These are phyloP conservation scores for Penicillium sp. DNA, from an alignment of 2,329 filamentous ascomycete genomes.

Conservation along the genomic window DNA sequence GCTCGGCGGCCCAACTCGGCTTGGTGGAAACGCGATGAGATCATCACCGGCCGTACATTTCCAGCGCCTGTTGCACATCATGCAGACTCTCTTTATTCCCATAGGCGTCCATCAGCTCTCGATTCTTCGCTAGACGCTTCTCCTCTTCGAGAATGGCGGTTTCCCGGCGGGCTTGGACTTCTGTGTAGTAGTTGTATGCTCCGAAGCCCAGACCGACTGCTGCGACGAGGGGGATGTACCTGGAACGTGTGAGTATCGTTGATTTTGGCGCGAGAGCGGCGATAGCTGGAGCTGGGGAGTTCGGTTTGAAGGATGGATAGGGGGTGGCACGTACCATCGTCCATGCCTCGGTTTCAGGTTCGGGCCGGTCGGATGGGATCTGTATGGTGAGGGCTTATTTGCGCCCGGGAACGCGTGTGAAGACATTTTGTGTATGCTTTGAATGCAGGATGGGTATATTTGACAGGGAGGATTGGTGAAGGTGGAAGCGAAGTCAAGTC, in stretches of 20 bases:
- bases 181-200: slow-evolving; percentile 29
- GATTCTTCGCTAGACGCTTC: slow-evolving; percentile 41
- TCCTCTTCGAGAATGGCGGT: slow-evolving; percentile 32
- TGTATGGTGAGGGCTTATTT: slow-evolving; percentile 18
- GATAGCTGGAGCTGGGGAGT: neutral
- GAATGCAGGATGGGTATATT: neutral
- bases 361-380: slow-evolving; percentile 13
- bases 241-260: slow-evolving; percentile 2
- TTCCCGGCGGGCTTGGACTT: slow-evolving; percentile 15
- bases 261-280: too few relatives aligned
- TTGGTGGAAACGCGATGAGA: too few relatives aligned
- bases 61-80: slow-evolving; percentile 51
- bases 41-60: slow-evolving; percentile 46
- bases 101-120: slow-evolving; percentile 51
- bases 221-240: slow-evolving; percentile 25
- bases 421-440: slow-evolving; percentile 19
- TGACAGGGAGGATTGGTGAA: neutral
- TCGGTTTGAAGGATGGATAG: neutral
- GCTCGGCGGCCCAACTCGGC: too few relatives aligned
- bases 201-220: slow-evolving; percentile 30
- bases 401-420: slow-evolving; percentile 23
- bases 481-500: neutral
- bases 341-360: slow-evolving; percentile 19
- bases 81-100: slow-evolving; percentile 49
- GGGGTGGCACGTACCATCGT: slow-evolving; percentile 21